These are phyloP conservation scores for Paulownia fortunei DNA, from an alignment of 257 asterid species.

Conservation along the genomic window DNA sequence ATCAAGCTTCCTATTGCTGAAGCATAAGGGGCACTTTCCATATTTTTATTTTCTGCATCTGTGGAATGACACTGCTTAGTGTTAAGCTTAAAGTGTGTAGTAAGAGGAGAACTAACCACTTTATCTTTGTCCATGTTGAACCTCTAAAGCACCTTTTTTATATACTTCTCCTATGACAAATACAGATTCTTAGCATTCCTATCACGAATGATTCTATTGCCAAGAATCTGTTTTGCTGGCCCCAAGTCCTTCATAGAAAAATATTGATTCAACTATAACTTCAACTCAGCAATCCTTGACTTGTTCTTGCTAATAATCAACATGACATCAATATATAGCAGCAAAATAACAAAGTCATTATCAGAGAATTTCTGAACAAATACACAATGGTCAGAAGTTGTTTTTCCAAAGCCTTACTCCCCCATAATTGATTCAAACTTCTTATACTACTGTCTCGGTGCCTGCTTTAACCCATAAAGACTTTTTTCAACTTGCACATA, in stretches of 20 bases:
- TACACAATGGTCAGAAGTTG: no score
- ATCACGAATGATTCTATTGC: neutral
- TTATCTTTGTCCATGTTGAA: no score
- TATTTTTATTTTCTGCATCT: neutral
- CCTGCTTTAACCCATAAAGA: neutral
- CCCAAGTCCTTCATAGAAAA: no score
- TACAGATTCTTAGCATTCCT: neutral
- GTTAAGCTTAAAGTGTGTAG: neutral
- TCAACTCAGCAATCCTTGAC: no score
- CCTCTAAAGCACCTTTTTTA: no score
- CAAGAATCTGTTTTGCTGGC: no score
- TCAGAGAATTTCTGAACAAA: no score
- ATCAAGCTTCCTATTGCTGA: neutral
- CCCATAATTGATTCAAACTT: neutral
- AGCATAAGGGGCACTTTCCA: neutral
- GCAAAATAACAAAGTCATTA: no score
- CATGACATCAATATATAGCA: no score
- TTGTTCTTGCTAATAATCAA: no score
- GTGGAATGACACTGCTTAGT: neutral
- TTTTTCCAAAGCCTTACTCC: no score
- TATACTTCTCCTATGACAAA: neutral
- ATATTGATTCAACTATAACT: no score
- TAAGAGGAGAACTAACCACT: neutral
- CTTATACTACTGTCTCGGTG: neutral
- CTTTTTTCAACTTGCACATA: constrained; percentile 9